Conservation (phyloP, 148 eudicot species). For the Gaultheria prostrata region DNA sequence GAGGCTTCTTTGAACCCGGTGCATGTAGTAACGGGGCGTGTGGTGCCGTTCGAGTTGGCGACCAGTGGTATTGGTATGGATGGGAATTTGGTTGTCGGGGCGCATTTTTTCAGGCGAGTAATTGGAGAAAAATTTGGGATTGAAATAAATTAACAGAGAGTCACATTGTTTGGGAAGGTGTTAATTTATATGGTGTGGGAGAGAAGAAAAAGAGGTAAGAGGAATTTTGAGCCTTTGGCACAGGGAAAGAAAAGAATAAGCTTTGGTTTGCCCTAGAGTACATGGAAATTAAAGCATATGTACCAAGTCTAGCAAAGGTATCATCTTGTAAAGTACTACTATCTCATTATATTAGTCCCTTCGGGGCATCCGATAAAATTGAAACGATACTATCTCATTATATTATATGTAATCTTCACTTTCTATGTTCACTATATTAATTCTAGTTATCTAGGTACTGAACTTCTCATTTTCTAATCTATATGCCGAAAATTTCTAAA, state of each 20-base stretch:
- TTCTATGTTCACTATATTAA: not conserved
- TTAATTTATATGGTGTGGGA: not conserved
- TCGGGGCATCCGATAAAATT: too few relatives aligned
- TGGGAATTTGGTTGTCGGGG: slow-evolving; percentile 12
- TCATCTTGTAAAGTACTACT: not conserved
- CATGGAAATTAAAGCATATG: slow-evolving; percentile 11
- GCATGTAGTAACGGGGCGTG: slow-evolving; percentile 55
- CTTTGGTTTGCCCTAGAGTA: not conserved
- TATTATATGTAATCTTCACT: not conserved
- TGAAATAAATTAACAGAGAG: not conserved
- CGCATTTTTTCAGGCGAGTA: slow-evolving; percentile 5
- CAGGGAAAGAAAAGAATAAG: slow-evolving; percentile 28
- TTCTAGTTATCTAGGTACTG: not conserved
- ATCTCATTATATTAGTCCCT: too few relatives aligned
- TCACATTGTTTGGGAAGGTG: not conserved
- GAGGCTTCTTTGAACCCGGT: slow-evolving; percentile 71
- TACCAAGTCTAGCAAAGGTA: not conserved
- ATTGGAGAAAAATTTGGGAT: not conserved
- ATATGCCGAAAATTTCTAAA: not conserved
- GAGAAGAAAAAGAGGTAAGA: not conserved
- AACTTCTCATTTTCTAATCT: not conserved
- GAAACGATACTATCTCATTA: too few relatives aligned
- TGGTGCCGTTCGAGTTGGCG: slow-evolving; percentile 35
- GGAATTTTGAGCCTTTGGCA: not conserved
- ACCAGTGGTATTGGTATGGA: slow-evolving; percentile 4